Evolutionary conservation across 2,329 filamentous ascomycete genomes (phyloP), one percentile per base, ranked within the genome.

Genomic region (Epichloe gansuensis): DNA sequence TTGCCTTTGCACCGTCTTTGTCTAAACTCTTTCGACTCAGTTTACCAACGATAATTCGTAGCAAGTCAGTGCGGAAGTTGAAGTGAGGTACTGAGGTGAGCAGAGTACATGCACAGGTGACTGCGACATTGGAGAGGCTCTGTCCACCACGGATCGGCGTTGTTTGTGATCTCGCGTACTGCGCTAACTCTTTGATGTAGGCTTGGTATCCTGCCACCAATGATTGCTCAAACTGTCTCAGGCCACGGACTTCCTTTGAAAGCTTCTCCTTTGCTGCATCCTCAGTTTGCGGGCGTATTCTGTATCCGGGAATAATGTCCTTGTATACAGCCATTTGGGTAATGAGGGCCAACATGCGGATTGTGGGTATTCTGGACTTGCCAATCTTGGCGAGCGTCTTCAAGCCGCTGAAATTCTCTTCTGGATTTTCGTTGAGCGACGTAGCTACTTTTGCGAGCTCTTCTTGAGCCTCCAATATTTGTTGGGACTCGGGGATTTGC

Each of bases 251-350:
- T 31, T 97, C 93, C 65, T 95, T 96, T 5, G 90, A 95, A 2
- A 97, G 72, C 66, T 94, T 94, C 57, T 84, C 84, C 53, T 79
- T 78, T 63, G 84, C 76, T 44, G 84, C 81, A 35, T 89, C 85
- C 54, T 94, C 88, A 1, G 78, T 74, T 4, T 89, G 72, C 1
- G 89, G 86, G 17, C 93, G 84, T 72, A 98, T 97, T 55, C 93
- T 80, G 66, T 98, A 98, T 23, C 93, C 93, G 0, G 93, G 93
- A 54, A 98, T 97, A 46, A 96, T 80, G 68, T 97, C 93, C 66
- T 91, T 95, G 74, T 91, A 98, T 12, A 97, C 82, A 0, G 90
- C 80, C 65, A 93, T 77, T 68, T 96, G 90, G 23, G 93, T 89
- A 47, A 84, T 87, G 57, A 98, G 72, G 6, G 87, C 84, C 55